A percentile compares a stretch with the other conserved stretches of the same genome.
phyloP scores from a whole-genome alignment of 805 yeast genomes.

The Metschnikowia henanensis region DNA sequence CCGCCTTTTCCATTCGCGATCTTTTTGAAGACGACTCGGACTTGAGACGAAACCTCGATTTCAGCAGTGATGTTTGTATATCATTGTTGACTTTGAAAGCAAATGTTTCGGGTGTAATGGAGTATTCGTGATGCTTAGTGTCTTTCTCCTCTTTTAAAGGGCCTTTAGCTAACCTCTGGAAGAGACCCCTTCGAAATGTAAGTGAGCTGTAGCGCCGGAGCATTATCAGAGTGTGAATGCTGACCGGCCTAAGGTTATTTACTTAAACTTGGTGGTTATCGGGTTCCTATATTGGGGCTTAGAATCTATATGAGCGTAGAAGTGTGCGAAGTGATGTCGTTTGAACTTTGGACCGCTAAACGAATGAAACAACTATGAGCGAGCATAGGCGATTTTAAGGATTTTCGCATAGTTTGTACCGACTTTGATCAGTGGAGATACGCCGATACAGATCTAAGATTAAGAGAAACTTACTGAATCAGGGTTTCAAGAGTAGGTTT shows the following conservation, averaged over 20 bases:
- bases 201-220: slow-evolving; percentile 10
- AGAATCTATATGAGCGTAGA: not conserved
- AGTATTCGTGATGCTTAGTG: slow-evolving; percentile 39
- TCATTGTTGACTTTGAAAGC: slow-evolving; percentile 38
- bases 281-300: not conserved
- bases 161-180: slow-evolving; percentile 20
- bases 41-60: not conserved
- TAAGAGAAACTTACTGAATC: too few relatives aligned
- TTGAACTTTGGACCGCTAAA: too few relatives aligned
- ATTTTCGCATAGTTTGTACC: too few relatives aligned
- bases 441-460: too few relatives aligned
- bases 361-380: too few relatives aligned
- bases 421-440: too few relatives aligned
- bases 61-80: not conserved
- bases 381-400: too few relatives aligned
- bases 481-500: too few relatives aligned
- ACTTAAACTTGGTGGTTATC: not conserved
- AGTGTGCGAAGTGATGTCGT: not conserved
- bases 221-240: too few relatives aligned
- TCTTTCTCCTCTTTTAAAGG: slow-evolving; percentile 22
- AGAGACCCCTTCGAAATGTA: slow-evolving; percentile 18
- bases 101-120: slow-evolving; percentile 45
- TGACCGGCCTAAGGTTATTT: too few relatives aligned
- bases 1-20: not conserved
- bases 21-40: not conserved